These are phyloP conservation scores for Dillenia turbinata DNA, from an alignment of 164 flowering plant species.

Conservation along the genomic window DNA sequence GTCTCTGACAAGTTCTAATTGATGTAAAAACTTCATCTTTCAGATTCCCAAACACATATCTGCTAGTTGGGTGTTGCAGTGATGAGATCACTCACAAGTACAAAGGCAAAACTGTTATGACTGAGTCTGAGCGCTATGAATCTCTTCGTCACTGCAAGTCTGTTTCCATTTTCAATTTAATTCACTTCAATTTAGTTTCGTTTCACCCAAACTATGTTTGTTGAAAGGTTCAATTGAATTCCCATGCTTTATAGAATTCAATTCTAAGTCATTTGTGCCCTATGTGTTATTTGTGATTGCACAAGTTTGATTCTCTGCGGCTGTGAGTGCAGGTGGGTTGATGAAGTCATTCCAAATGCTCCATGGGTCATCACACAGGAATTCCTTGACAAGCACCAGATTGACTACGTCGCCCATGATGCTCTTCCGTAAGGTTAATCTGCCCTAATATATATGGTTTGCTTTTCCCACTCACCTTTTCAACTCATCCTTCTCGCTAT, in stretches of 20 bases:
- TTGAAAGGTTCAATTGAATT: too few species aligned
- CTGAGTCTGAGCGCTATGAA: slow-evolving; percentile 55
- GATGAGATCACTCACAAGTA: slow-evolving; percentile 57
- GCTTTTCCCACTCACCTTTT: not conserved
- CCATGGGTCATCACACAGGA: slow-evolving; percentile 89
- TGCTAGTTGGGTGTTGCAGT: slow-evolving; percentile 71
- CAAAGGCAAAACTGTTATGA: slow-evolving; percentile 80
- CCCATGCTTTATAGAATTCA: too few species aligned
- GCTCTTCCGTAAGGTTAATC: slow-evolving; percentile 83
- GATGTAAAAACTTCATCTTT: not conserved
- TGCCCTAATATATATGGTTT: slow-evolving; percentile 3
- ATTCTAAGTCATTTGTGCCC: too few species aligned
- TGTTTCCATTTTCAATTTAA: not conserved
- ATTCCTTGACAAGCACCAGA: slow-evolving; percentile 81
- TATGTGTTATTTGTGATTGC: too few species aligned
- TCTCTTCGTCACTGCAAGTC: slow-evolving; percentile 81
- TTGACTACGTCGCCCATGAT: slow-evolving; percentile 95
- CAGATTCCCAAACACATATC: slow-evolving; percentile 62
- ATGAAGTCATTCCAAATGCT: slow-evolving; percentile 98
- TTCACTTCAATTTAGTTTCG: too few species aligned
- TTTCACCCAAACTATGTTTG: too few species aligned
- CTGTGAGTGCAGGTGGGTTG: slow-evolving; percentile 76
- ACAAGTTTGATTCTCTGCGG: too few species aligned
- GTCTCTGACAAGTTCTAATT: not conserved
- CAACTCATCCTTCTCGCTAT: too few species aligned